Percentiles rank a stretch among this genome's conserved stretches.
These are phyloP conservation scores for Meyerozyma guilliermondii DNA, from an alignment of 1,139 yeast genomes.

Conservation along the genomic window DNA sequence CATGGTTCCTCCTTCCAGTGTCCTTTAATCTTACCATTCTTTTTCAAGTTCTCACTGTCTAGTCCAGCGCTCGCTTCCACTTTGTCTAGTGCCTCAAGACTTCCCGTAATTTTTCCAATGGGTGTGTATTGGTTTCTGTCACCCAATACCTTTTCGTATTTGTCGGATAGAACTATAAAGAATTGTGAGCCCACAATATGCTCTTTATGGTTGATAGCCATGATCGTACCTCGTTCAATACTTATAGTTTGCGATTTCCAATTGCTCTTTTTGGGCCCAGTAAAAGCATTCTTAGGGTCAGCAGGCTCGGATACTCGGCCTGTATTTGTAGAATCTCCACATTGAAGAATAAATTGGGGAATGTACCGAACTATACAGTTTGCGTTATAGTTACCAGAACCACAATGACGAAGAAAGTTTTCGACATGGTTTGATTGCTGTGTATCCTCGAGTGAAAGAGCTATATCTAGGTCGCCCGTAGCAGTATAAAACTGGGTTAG, in stretches of 20 bases:
- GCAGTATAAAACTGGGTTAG: conserved; percentile 14
- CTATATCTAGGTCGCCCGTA: conserved; percentile 18
- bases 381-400: conserved; percentile 36
- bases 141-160: conserved; percentile 9
- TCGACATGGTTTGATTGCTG: conserved; percentile 12
- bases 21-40: conserved; percentile 18
- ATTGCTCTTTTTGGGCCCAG: neutral
- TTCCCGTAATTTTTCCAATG: conserved; percentile 18
- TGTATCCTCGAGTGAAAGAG: conserved; percentile 9
- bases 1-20: conserved; percentile 16
- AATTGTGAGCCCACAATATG: conserved; percentile 20
- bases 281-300: conserved; percentile 3
- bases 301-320: conserved; percentile 24
- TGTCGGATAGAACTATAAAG: conserved; percentile 15
- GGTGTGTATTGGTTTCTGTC: conserved; percentile 11
- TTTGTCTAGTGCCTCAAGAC: conserved; percentile 13
- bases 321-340: conserved; percentile 47
- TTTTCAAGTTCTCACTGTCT: conserved; percentile 8
- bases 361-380: conserved; percentile 39
- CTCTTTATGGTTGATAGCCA: conserved; percentile 2
- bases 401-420: conserved; percentile 41
- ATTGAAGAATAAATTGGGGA: conserved; percentile 42
- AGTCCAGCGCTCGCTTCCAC: conserved; percentile 12
- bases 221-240: neutral
- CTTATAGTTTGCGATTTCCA: neutral